Evolutionary conservation across 164 flowering plant species (phyloP).

Genomic region (Aristolochia contorta): DNA sequence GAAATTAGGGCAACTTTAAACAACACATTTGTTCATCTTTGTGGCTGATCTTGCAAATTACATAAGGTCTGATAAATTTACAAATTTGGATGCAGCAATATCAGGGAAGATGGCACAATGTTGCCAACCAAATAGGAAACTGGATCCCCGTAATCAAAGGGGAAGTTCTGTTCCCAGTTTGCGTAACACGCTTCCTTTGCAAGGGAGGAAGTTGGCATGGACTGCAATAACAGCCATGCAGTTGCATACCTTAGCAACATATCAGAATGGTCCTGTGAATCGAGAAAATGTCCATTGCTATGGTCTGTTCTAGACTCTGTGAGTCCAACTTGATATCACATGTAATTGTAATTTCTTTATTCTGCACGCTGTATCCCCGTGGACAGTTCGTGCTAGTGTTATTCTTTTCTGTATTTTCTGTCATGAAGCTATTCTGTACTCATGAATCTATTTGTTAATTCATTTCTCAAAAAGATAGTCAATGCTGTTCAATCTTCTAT

Average conservation of each 20-base stretch:
- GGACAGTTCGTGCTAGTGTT: neutral
- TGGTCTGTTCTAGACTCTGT: conserved; percentile 89
- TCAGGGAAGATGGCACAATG: conserved; percentile 71
- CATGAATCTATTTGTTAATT: no score
- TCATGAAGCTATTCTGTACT: no score
- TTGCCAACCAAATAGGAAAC: conserved; percentile 57
- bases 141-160: conserved; percentile 34
- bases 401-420: no score
- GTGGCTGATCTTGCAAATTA: neutral
- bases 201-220: conserved; percentile 68
- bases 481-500: no score
- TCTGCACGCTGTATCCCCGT: neutral
- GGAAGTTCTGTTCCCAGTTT: conserved; percentile 36
- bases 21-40: no score
- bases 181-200: conserved; percentile 53
- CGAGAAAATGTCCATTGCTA: conserved; percentile 72
- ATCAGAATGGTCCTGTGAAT: conserved; percentile 36
- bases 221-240: conserved; percentile 61
- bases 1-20: no score
- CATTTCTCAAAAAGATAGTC: no score
- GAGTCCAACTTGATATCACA: conserved; percentile 34
- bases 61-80: conserved; percentile 36
- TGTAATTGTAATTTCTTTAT: neutral
- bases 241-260: conserved; percentile 38
- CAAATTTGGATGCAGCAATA: conserved; percentile 79